Conservation (phyloP, 2,329 filamentous ascomycete genomes). For the Aspergillus floridensis region DNA sequence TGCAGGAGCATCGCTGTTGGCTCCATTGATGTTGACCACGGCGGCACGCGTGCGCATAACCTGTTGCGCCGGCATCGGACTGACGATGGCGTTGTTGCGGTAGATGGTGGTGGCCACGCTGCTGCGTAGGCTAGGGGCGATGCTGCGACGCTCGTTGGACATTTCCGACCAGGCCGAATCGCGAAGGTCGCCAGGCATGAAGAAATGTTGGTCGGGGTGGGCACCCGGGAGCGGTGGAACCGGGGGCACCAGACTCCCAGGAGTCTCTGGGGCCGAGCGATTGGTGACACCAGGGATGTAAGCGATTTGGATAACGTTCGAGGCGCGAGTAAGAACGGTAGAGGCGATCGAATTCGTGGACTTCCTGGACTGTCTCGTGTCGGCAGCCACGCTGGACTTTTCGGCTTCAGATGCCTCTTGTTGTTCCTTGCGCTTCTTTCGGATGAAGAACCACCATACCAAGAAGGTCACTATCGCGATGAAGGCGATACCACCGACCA, state of each 20-base stretch:
- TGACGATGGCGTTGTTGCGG: constrained; percentile 83
- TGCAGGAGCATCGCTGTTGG: constrained; percentile 60
- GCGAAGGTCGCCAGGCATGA: constrained; percentile 83
- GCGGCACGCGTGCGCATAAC: constrained; percentile 85
- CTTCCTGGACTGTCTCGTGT: constrained; percentile 61
- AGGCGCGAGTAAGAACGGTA: constrained; percentile 90
- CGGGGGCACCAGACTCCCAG: constrained; percentile 77
- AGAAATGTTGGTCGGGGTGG: constrained; percentile 80
- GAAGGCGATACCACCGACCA: constrained; percentile 76
- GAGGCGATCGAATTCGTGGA: constrained; percentile 94
- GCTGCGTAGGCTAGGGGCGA: constrained; percentile 48
- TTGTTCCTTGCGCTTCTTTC: constrained; percentile 65
- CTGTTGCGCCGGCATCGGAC: constrained; percentile 74
- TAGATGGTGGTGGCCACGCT: constrained; percentile 94
- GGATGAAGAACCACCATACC: constrained; percentile 85
- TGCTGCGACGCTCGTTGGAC: constrained; percentile 56
- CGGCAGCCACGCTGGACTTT: constrained; percentile 50
- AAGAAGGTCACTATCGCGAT: constrained; percentile 74
- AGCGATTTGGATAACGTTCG: constrained; percentile 98
- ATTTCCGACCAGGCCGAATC: constrained; percentile 86
- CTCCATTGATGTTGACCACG: constrained; percentile 81
- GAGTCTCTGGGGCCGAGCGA: constrained; percentile 79
- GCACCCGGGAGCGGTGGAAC: constrained; percentile 82
- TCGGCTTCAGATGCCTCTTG: constrained; percentile 46
- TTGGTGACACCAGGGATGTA: constrained; percentile 98